Evolutionary conservation across 306 rosid genomes (phyloP), one percentile per base, ranked within the genome.

Genomic region (Morella rubra): DNA sequence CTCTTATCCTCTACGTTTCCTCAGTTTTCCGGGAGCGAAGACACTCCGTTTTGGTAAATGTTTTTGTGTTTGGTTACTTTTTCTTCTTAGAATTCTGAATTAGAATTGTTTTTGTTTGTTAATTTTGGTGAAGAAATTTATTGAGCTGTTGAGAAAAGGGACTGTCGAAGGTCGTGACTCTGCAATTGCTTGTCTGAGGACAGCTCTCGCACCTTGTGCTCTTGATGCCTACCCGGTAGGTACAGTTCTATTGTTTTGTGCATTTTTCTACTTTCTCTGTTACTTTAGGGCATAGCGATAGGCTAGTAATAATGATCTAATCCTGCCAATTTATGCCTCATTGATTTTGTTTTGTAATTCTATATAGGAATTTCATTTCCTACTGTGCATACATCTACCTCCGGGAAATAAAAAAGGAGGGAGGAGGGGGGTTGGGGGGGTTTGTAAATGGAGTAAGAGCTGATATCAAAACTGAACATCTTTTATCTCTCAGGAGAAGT

Each of bases 151-250:
- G 86, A 86, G 99, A 84, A 91, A 91, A 74, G 99, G 97, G 45
- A 87, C 92, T 3, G 5, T 44, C 0, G 96, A 88, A 88, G 91
- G 75, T 83, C 96, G 98, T 11, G 96, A 91, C 61, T 86, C 89
- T 80, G 99, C 99, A 45, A 89, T 96, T 66, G 85, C 84, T 42
- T 96, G 96, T 77, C 69, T 96, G 79, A 89, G 98, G 78, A 86
- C 91, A 4, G 86, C 94, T 59, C 96, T 96, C 59, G 99, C 99
- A 76, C 98, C 98, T 51, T 92, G 99, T 83, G 99, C 99, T 14
- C 99, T 96, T 53, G 96, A 91, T 79, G 98, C 98, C 24, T 96
- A 91, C 49, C 99, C 99, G 89, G 99, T 96, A 90, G 56, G 9
- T 77, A 50, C 22, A 9, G 6, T 5, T n/a, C 5, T 19, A 44